phyloP scores from a whole-genome alignment of 1,284 basidiomycete genomes.

The Apiotrichum siamense region DNA sequence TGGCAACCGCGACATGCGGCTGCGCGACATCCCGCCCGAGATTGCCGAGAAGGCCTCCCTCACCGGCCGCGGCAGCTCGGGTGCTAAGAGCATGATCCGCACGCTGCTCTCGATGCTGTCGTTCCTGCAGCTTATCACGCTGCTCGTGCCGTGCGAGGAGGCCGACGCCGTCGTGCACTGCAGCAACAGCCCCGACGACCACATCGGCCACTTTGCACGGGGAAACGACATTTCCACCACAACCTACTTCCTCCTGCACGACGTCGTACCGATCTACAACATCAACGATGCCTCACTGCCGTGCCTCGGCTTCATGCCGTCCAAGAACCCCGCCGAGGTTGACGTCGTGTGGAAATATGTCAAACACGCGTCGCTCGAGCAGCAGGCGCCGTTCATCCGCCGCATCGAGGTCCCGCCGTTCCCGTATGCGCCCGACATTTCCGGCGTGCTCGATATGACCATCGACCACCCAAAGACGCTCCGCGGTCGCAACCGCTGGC shows the following conservation, averaged over 20 bases:
- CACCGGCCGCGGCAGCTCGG: slow-evolving; percentile 12
- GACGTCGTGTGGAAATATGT: slow-evolving; percentile 22
- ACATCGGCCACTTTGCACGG: slow-evolving; percentile 6
- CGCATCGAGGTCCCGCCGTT: slow-evolving; percentile 15
- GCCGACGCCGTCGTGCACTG: slow-evolving; percentile 10
- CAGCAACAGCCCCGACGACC: slow-evolving; percentile 1
- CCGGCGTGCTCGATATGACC: slow-evolving; percentile 18
- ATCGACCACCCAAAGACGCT: slow-evolving; percentile 18
- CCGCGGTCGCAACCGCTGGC: slow-evolving; percentile 25
- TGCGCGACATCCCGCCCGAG: slow-evolving; percentile 11
- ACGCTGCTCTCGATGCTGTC: slow-evolving; percentile 23
- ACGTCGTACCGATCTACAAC: slow-evolving; percentile 37
- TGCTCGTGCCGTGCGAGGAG: slow-evolving; percentile 15
- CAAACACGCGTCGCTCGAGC: slow-evolving; percentile 17
- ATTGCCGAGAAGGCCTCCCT: slow-evolving; percentile 6
- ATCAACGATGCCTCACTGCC: slow-evolving; percentile 19
- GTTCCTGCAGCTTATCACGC: slow-evolving; percentile 29
- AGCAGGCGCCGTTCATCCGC: slow-evolving; percentile 1
- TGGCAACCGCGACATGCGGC: slow-evolving; percentile 17
- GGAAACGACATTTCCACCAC: slow-evolving; percentile 7
- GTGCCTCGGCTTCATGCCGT: slow-evolving; percentile 27
- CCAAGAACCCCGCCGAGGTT: slow-evolving; percentile 16
- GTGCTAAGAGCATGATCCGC: slow-evolving; percentile 20
- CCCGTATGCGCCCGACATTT: slow-evolving; percentile 15
- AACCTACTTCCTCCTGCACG: slow-evolving; percentile 32